Conservation (phyloP, 2,329 filamentous ascomycete genomes). For the Fusarium dimerum region DNA sequence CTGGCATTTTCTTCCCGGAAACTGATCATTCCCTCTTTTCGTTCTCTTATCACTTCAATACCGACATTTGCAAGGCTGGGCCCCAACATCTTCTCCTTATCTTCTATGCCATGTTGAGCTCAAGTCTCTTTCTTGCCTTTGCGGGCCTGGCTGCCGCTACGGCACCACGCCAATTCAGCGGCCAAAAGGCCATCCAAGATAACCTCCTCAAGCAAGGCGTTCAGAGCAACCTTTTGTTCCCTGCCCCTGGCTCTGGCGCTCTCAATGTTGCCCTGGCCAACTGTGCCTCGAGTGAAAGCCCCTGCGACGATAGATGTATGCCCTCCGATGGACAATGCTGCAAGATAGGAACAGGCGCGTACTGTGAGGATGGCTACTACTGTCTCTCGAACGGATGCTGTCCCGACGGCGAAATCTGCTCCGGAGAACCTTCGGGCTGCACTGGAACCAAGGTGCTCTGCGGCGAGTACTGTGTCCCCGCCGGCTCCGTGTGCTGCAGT, state of each 20-base stretch:
- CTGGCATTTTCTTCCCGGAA: background rate
- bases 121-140: slow-evolving; percentile 29
- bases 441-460: slow-evolving; percentile 27
- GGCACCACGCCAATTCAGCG: slow-evolving; percentile 18
- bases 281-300: slow-evolving; percentile 23
- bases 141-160: slow-evolving; percentile 25
- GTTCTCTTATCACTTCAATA: background rate
- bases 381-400: slow-evolving; percentile 37
- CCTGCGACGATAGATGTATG: slow-evolving; percentile 36
- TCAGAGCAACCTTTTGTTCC: slow-evolving; percentile 15
- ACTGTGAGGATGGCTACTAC: slow-evolving; percentile 33
- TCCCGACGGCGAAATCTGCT: slow-evolving; percentile 32
- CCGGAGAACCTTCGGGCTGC: slow-evolving; percentile 31
- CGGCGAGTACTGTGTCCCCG: slow-evolving; percentile 33
- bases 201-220: slow-evolving; percentile 1
- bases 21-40: background rate
- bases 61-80: background rate
- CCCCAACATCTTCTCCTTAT: background rate
- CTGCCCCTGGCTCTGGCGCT: slow-evolving; percentile 17
- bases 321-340: slow-evolving; percentile 33
- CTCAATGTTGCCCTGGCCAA: slow-evolving; percentile 18
- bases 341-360: slow-evolving; percentile 27
- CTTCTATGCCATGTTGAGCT: slow-evolving; percentile 24
- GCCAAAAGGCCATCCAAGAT: slow-evolving; percentile 10
- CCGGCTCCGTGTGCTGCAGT: slow-evolving; percentile 18